Conservation (phyloP, 345 rosid species). For the Salix koriyanagi region DNA sequence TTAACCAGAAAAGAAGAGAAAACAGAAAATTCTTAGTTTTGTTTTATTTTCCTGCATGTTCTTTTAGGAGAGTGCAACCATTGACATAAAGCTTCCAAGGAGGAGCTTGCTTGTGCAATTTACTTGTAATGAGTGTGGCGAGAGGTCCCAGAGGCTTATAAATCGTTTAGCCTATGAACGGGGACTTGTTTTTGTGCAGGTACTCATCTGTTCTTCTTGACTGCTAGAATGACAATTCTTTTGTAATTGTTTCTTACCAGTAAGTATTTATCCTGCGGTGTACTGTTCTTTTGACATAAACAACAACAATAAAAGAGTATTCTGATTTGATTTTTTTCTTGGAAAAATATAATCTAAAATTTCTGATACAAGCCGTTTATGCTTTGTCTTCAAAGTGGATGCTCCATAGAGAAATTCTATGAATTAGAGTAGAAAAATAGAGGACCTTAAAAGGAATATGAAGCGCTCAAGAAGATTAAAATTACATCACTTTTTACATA, state of each 20-base stretch:
- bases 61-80: slow-evolving; percentile 40
- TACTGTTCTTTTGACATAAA: neutral
- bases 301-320: neutral
- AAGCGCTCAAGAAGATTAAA: neutral
- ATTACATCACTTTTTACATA: neutral
- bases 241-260: neutral
- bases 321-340: neutral
- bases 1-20: neutral
- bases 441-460: neutral
- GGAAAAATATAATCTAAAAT: neutral
- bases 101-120: slow-evolving; percentile 79
- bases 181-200: slow-evolving; percentile 85
- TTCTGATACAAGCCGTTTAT: neutral
- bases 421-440: neutral
- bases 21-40: neutral
- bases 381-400: neutral
- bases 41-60: slow-evolving; percentile 5
- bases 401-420: neutral
- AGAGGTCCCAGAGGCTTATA: slow-evolving; percentile 71
- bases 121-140: slow-evolving; percentile 72
- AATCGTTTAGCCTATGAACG: slow-evolving; percentile 76
- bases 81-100: slow-evolving; percentile 69
- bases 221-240: neutral
- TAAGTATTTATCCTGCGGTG: neutral
- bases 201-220: slow-evolving; percentile 15